Base-by-base conservation (phyloP, 2,329 filamentous ascomycete species). In the Pseudogymnoascus sp. region DNA sequence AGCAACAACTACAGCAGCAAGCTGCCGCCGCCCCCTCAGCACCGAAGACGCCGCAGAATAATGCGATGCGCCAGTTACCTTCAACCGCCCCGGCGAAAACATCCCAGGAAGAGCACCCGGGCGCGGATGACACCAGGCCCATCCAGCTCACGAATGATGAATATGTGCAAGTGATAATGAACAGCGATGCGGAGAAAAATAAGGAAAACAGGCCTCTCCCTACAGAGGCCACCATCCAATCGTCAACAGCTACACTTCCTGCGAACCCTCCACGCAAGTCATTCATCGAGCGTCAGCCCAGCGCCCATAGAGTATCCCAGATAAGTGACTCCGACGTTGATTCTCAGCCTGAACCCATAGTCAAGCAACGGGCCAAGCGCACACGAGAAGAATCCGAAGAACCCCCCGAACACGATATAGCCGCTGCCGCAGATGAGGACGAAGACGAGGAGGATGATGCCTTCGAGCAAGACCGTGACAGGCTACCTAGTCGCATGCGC, bases 391-490 rank as follows among this genome's bases (percentile, higher is more conserved):
- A 54, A 6, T 10, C 47, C 9, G 47, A 54, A 9, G 47, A 54
- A 54, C n/a, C 11, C 1, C 11, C 47, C 33, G 47, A 54, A 13
- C n/a, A 17, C 9, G 47, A 33, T 11, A 11, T 54, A 13, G n/a
- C n/a, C 11, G 47, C 47, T 26, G n/a, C 47, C 17, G 29, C 33
- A 29, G 47, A 21, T 54, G 58, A 47, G 5, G 54, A 47, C 15
- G 63, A 62, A 3, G 44, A 33, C n/a, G 69, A 69, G 8, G 74
- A 74, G 54, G 76, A 78, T 7, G 75, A 77, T 47, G 78, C 72
- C 1, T 81, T 81, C 62, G 74, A 79, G 39, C 69, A 69, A 2
- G 72, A 75, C 58, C 68, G n/a, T 67, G 5, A 75, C n/a, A n/a
- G 4, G n/a, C 47, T 54, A 54, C 47, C 29, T 17, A 11, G 9